phyloP scores from a whole-genome alignment of 768 basidiomycete species.

The Tulasnella sp. region DNA sequence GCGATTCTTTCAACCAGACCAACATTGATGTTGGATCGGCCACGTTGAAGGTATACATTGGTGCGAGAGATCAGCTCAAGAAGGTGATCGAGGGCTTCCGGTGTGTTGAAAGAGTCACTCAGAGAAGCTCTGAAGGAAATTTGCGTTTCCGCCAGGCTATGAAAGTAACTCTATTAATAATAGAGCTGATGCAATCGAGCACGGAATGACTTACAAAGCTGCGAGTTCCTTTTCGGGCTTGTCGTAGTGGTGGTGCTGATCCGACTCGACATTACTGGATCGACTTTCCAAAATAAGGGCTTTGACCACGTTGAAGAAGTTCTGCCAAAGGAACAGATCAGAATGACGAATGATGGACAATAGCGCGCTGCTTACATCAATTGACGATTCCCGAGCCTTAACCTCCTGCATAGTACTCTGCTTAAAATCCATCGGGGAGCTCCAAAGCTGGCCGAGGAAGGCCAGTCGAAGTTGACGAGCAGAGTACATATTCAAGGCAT shows the following conservation, averaged over 20 bases:
- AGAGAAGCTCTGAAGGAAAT: constrained; percentile 70
- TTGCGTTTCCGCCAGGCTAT: constrained; percentile 65
- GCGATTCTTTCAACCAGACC: constrained; percentile 45
- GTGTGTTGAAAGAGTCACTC: constrained; percentile 97
- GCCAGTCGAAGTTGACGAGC: constrained; percentile 84
- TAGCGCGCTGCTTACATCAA: constrained; percentile 65
- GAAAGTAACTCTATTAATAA: background rate
- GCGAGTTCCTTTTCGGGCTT: constrained; percentile 52
- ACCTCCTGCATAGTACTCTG: constrained; percentile 80
- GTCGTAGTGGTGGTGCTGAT: constrained; percentile 31
- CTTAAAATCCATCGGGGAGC: constrained; percentile 86
- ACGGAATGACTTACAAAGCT: constrained; percentile 36
- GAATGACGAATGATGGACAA: background rate
- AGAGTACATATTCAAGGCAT: constrained; percentile 51
- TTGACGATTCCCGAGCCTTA: constrained; percentile 62
- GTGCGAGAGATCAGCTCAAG: constrained; percentile 73
- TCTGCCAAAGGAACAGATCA: constrained; percentile 38
- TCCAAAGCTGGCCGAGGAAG: constrained; percentile 88
- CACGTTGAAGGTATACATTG: constrained; percentile 65
- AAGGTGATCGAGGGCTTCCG: constrained; percentile 61
- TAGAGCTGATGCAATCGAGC: background rate
- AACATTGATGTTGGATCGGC: constrained; percentile 29
- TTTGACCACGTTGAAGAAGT: constrained; percentile 84
- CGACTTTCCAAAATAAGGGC: constrained; percentile 55
- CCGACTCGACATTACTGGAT: constrained; percentile 19